Percentiles rank a stretch among this genome's conserved stretches.
Conservation (phyloP, 2,329 filamentous ascomycete genomes). For the Sphaerulina vaccinii region DNA sequence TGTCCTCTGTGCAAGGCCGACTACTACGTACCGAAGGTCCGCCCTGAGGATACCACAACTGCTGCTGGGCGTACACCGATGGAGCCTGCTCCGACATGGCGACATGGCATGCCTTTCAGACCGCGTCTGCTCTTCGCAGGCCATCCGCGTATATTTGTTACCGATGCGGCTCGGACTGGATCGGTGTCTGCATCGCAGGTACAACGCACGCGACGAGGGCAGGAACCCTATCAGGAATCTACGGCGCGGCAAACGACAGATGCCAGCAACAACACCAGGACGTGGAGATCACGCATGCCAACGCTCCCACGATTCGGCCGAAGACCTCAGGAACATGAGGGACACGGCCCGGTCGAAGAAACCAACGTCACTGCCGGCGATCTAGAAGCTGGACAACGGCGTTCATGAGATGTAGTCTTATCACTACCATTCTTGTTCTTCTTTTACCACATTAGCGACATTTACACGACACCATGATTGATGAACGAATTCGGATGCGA, state of each 20-base stretch:
- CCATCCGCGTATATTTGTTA: conserved; percentile 30
- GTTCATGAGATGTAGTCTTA: conserved; percentile 10
- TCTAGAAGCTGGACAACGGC: conserved; percentile 32
- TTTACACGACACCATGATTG: background rate
- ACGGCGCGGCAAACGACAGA: conserved; percentile 7
- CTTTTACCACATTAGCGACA: background rate
- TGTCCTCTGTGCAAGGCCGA: conserved; percentile 98
- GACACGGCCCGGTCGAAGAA: conserved; percentile 26
- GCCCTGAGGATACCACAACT: conserved; percentile 53
- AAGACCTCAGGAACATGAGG: conserved; percentile 17
- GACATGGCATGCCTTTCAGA: conserved; percentile 28
- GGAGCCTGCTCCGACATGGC: conserved; percentile 32
- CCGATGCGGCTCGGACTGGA: conserved; percentile 14
- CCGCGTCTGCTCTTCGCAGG: conserved; percentile 30
- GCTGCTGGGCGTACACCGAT: conserved; percentile 24
- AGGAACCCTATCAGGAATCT: conserved; percentile 8
- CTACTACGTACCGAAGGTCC: conserved; percentile 92
- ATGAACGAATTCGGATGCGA: background rate
- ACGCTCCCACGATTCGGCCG: conserved; percentile 31
- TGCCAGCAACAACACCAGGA: conserved; percentile 14
- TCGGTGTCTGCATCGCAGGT: conserved; percentile 6
- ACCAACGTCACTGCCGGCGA: conserved; percentile 26
- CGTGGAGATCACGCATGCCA: conserved; percentile 30
- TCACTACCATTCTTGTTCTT: background rate
- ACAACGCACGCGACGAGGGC: conserved; percentile 8